phyloP scores from a whole-genome alignment of 345 rosid genomes.

The Noccaea bulbosa region DNA sequence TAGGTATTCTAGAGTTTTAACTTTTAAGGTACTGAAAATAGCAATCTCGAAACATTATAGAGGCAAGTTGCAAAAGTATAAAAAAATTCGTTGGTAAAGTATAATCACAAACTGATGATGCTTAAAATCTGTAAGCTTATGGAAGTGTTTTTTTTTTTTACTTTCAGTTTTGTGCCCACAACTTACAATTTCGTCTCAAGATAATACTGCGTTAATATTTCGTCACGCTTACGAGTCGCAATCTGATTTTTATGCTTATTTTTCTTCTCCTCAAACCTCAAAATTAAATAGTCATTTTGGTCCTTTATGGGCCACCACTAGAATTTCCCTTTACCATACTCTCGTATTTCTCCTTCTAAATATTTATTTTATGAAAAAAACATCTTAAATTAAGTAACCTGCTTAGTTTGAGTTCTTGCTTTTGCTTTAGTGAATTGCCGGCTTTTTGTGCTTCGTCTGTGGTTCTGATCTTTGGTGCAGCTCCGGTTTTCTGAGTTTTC shows the following conservation, averaged over 20 bases:
- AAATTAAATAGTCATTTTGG: constrained; percentile 16
- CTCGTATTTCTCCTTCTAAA: background rate
- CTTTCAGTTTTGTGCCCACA: constrained; percentile 44
- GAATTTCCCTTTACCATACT: constrained; percentile 20
- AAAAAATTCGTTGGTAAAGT: background rate
- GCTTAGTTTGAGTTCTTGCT: too few relatives aligned
- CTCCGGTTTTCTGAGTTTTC: too few relatives aligned
- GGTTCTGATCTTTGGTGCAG: too few relatives aligned
- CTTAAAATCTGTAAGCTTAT: background rate
- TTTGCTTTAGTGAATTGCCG: too few relatives aligned
- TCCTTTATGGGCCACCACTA: constrained; percentile 37
- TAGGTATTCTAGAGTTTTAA: background rate
- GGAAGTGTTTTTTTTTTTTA: background rate
- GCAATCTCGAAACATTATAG: background rate
- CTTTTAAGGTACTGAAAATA: background rate
- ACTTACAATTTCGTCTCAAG: background rate
- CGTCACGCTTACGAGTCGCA: constrained; percentile 71
- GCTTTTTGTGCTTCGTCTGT: too few relatives aligned
- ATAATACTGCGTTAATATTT: constrained; percentile 53
- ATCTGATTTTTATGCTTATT: background rate
- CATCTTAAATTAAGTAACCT: constrained; percentile 5
- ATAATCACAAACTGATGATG: background rate
- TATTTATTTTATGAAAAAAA: background rate
- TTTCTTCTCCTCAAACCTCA: background rate
- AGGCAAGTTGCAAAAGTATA: background rate